These are phyloP conservation scores for Asterella californica DNA, from an alignment of 225 moss, liverwort and hornwort genomes.

Conservation along the genomic window DNA sequence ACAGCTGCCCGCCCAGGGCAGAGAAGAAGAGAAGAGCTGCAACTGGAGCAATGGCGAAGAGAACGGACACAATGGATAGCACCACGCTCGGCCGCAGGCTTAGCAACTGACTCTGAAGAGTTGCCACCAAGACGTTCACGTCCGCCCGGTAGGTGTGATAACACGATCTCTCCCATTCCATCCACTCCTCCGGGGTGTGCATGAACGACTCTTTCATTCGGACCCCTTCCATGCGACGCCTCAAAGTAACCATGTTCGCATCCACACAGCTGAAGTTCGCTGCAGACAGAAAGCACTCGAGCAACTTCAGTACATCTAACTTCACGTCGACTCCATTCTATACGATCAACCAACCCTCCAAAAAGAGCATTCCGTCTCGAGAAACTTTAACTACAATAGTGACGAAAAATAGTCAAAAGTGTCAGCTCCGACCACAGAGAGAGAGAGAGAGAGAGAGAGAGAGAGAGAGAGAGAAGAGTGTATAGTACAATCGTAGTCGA, in stretches of 20 bases:
- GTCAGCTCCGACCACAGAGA: no score
- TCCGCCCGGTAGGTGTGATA: conserved; percentile 70
- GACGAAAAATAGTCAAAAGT: no score
- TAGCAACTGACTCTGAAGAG: conserved; percentile 62
- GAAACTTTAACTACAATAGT: no score
- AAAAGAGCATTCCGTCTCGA: background rate
- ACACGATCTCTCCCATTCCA: conserved; percentile 85
- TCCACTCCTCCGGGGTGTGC: conserved; percentile 68
- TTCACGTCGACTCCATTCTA: background rate
- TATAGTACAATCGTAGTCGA: no score
- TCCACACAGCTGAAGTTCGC: conserved; percentile 57
- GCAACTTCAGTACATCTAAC: background rate
- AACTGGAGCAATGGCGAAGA: conserved; percentile 64
- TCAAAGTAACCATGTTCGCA: conserved; percentile 79
- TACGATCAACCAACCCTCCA: background rate
- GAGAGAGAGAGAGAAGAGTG: no score
- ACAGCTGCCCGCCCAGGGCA: conserved; percentile 63
- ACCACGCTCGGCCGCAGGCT: conserved; percentile 61
- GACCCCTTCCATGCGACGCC: conserved; percentile 76
- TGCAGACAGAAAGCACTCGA: background rate
- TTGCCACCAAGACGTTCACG: conserved; percentile 56
- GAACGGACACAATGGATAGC: conserved; percentile 48
- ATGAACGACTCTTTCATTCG: conserved; percentile 59
- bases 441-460: no score
- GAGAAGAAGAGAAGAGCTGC: conserved; percentile 61